Evolutionary conservation across 2,329 filamentous ascomycete species (phyloP).

Genomic region (Penicillium sp.): DNA sequence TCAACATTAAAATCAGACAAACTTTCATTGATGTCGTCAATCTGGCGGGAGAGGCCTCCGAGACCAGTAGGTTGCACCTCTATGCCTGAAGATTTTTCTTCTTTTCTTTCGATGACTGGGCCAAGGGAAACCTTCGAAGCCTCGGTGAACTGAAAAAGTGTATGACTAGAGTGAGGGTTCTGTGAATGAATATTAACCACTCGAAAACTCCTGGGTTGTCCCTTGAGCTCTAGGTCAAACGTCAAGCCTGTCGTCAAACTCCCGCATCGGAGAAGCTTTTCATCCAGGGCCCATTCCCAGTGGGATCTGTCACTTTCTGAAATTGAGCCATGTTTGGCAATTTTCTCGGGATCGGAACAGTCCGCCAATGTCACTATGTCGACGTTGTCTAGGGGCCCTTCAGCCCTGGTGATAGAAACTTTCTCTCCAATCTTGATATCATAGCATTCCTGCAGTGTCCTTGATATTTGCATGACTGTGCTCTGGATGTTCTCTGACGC

Average conservation of each 20-base stretch:
- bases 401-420: slow-evolving; percentile 52
- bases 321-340: slow-evolving; percentile 31
- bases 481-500: slow-evolving; percentile 56
- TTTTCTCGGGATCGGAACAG: slow-evolving; percentile 39
- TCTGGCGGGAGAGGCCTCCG: slow-evolving; percentile 58
- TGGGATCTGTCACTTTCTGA: slow-evolving; percentile 31
- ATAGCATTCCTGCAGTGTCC: slow-evolving; percentile 62
- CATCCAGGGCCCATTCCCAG: slow-evolving; percentile 45
- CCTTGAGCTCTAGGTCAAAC: slow-evolving; percentile 55
- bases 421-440: slow-evolving; percentile 64
- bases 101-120: slow-evolving; percentile 13
- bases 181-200: slow-evolving; percentile 48
- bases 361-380: slow-evolving; percentile 55
- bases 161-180: slow-evolving; percentile 31
- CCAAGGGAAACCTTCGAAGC: slow-evolving; percentile 29
- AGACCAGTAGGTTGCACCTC: slow-evolving; percentile 45
- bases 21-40: slow-evolving; percentile 58
- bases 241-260: slow-evolving; percentile 61
- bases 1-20: slow-evolving; percentile 48
- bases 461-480: slow-evolving; percentile 62
- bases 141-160: slow-evolving; percentile 31
- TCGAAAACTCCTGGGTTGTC: slow-evolving; percentile 54
- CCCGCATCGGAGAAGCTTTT: slow-evolving; percentile 49
- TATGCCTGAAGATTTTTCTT: slow-evolving; percentile 9
- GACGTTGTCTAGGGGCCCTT: slow-evolving; percentile 46